Base-by-base conservation (phyloP, 106 monocot species). In the Dendrobium chrysotoxum region DNA sequence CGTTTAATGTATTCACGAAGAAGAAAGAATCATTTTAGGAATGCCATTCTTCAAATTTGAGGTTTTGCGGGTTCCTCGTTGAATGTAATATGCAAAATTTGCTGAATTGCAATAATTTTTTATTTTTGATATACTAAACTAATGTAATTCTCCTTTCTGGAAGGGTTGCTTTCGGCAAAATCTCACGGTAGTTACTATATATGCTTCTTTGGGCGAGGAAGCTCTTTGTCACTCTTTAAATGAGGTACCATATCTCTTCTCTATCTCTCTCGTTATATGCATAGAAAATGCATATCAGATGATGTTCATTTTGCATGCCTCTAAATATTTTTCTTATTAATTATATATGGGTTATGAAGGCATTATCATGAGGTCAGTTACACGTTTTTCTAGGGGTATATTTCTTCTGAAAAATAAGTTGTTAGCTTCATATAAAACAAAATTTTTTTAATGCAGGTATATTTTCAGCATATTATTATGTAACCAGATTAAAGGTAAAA, bases 141-240 rank as follows among this genome's bases (percentile, higher is more conserved):
- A 31, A 47, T 10, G 53, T 28, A 26, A 38, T 76, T 79, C 47
- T 8, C 30, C 78, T 76, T 82, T 44, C 57, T 85, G 65, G 17
- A 35, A 99, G 99, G 95, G 86, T 50, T 99, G 99, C 82, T 99
- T 99, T 84, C 89, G 99, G 84, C 76, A 78, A 84, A 99, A 87
- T 82, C 77, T 88, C 41, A 90, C 98, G 1, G 98, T 99, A 68
- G 92, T 99, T 40, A 99, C 98, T 13, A 99, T 99, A 23, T 99
- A 99, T 88, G 81, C 98, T 76, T 95, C 98, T 25, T 78, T 99
- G 46, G 98, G 98, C 2, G 95, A 95, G 83, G 98, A 88, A 41
- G 98, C 98, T 80, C 90, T 99, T 66, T 92, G 91, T 61, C 92
- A 99, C 89, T 99, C 95, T 54, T 75, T 99, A 72, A 99, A 99